Conservation (phyloP, 208 protist species). For the Borovskyia barvae region DNA sequence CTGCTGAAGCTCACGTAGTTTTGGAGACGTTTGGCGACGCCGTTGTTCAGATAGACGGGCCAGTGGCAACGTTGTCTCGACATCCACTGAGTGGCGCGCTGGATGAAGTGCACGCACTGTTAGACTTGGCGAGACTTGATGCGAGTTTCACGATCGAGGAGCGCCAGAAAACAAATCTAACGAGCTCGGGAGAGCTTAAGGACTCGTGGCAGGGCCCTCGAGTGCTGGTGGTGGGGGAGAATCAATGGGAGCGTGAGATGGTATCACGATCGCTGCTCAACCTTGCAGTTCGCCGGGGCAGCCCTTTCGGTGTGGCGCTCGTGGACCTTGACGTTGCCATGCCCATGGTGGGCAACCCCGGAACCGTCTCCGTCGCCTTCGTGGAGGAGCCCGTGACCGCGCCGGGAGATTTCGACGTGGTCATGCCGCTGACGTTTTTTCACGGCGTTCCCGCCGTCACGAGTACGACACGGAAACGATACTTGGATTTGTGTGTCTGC, state of each 20-base stretch:
- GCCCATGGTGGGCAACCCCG: slow-evolving; percentile 67
- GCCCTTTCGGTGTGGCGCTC: slow-evolving; percentile 45
- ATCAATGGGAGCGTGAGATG: slow-evolving; percentile 66
- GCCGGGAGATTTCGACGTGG: slow-evolving; percentile 64
- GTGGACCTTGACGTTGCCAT: slow-evolving; percentile 79
- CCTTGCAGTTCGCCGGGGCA: slow-evolving; percentile 35
- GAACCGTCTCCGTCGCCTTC: slow-evolving; percentile 66
- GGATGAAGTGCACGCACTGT: slow-evolving; percentile 53
- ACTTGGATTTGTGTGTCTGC: slow-evolving; percentile 74
- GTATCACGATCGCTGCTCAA: slow-evolving; percentile 66
- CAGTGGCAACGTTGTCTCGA: slow-evolving; percentile 17
- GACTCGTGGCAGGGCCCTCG: slow-evolving; percentile 46
- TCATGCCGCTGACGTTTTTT: slow-evolving; percentile 83
- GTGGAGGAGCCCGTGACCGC: slow-evolving; percentile 55
- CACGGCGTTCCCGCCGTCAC: slow-evolving; percentile 59
- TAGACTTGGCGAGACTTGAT: slow-evolving; percentile 52
- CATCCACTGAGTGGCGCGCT: slow-evolving; percentile 23
- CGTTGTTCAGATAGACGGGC: slow-evolving; percentile 51
- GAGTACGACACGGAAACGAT: slow-evolving; percentile 58
- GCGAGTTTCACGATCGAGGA: slow-evolving; percentile 24
- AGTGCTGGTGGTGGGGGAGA: slow-evolving; percentile 72
- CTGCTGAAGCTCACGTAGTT: slow-evolving; percentile 30
- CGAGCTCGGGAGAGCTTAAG: slow-evolving; percentile 13
- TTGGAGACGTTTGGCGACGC: slow-evolving; percentile 34
- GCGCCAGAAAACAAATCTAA: slow-evolving; percentile 4